A percentile compares a stretch with the other conserved stretches of the same genome.
Conservation (phyloP, 306 rosid genomes). For the Inga laurina region DNA sequence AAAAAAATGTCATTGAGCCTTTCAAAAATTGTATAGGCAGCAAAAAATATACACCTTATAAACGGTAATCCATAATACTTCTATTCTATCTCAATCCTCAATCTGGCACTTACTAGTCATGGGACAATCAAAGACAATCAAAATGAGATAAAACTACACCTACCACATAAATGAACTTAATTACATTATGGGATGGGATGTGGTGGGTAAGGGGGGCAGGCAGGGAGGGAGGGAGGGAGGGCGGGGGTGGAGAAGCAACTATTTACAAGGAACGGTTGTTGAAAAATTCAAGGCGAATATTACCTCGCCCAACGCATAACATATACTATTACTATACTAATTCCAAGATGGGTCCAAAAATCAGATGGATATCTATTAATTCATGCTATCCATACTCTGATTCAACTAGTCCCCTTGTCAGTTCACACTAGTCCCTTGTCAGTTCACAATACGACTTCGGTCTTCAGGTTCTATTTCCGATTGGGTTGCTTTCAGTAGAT, state of each 20-base stretch:
- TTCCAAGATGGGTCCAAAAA: constrained; percentile 52
- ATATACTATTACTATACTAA: constrained; percentile 35
- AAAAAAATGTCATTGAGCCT: background rate
- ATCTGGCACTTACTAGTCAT: background rate
- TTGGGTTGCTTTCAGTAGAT: constrained; percentile 32
- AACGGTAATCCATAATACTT: background rate
- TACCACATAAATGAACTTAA: constrained; percentile 38
- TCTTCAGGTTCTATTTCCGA: constrained; percentile 39
- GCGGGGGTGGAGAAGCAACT: constrained; percentile 21
- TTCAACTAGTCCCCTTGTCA: constrained; percentile 24
- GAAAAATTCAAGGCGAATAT: constrained; percentile 29
- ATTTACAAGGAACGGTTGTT: constrained; percentile 42
- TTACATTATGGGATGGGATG: constrained; percentile 42
- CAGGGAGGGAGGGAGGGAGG: background rate
- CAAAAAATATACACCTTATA: background rate
- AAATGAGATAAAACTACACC: constrained; percentile 22
- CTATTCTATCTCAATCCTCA: constrained; percentile 23
- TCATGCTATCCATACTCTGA: constrained; percentile 39
- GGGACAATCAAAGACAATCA: constrained; percentile 21
- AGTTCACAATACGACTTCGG: constrained; percentile 30
- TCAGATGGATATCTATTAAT: constrained; percentile 36
- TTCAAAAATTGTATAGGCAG: background rate
- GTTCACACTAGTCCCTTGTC: constrained; percentile 4
- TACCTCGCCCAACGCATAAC: constrained; percentile 41
- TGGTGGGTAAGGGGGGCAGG: background rate